Evolutionary conservation across 164 flowering plant genomes (phyloP).

Genomic region (Magnolia sinica): DNA sequence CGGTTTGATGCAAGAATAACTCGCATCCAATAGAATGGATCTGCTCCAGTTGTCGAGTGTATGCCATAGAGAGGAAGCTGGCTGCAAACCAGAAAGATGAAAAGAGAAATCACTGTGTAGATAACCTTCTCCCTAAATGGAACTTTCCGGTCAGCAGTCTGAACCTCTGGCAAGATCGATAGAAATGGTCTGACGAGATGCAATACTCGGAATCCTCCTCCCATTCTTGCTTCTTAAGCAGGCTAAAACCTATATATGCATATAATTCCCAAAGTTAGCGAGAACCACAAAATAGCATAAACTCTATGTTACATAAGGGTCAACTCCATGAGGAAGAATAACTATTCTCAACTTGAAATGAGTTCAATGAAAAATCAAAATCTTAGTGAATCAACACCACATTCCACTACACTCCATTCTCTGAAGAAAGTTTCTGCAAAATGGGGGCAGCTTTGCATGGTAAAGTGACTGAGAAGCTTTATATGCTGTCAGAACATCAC

Average conservation of each 20-base stretch:
- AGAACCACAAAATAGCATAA: too few species aligned
- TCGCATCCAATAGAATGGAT: constrained; percentile 68
- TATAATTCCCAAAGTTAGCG: background rate
- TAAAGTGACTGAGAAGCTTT: too few species aligned
- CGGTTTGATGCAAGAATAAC: constrained; percentile 59
- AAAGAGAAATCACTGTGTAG: constrained; percentile 49
- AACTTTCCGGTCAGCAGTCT: constrained; percentile 45
- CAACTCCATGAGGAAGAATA: background rate
- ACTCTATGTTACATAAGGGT: background rate
- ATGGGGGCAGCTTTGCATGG: too few species aligned
- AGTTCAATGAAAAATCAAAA: too few species aligned
- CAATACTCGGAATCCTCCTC: constrained; percentile 52
- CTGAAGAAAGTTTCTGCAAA: too few species aligned
- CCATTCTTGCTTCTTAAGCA: constrained; percentile 13
- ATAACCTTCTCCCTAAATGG: constrained; percentile 59
- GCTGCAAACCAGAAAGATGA: constrained; percentile 53
- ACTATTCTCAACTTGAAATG: background rate
- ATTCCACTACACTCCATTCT: too few species aligned
- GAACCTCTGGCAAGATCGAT: constrained; percentile 50
- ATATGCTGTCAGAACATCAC: too few species aligned
- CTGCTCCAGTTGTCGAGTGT: constrained; percentile 54
- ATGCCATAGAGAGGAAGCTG: constrained; percentile 61
- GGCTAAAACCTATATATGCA: background rate
- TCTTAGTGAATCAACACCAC: too few species aligned
- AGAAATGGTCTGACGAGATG: constrained; percentile 54